A percentile compares a stretch with the other conserved stretches of the same genome.
Evolutionary conservation across 345 rosid genomes (phyloP).

Genomic region (Salix brachista): DNA sequence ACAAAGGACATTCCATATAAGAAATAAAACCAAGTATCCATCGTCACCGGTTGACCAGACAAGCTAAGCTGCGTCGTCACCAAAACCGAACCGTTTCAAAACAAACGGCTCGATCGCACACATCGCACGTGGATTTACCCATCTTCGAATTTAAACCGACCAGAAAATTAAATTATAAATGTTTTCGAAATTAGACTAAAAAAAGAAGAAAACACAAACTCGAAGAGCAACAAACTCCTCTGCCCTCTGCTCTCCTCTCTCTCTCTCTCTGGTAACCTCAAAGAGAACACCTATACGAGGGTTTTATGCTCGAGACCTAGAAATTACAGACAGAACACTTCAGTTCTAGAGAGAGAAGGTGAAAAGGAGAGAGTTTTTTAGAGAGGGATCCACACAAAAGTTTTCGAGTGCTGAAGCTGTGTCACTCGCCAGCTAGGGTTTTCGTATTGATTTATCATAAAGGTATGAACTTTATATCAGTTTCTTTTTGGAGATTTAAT

Average conservation of each 20-base stretch:
- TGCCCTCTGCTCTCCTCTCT: slow-evolving; percentile 10
- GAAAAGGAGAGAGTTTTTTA: neutral
- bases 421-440: slow-evolving; percentile 33
- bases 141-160: slow-evolving; percentile 23
- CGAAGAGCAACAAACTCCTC: slow-evolving; percentile 24
- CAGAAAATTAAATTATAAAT: slow-evolving; percentile 19
- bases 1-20: neutral
- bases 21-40: neutral
- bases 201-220: neutral
- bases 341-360: slow-evolving; percentile 16
- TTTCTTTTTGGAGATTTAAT: neutral
- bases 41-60: slow-evolving; percentile 19
- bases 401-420: slow-evolving; percentile 12
- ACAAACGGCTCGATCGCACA: slow-evolving; percentile 18
- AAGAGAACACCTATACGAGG: slow-evolving; percentile 21
- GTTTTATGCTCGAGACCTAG: slow-evolving; percentile 18
- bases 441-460: slow-evolving; percentile 13
- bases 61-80: neutral
- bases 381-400: slow-evolving; percentile 5
- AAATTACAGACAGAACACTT: neutral
- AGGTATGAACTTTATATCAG: slow-evolving; percentile 26
- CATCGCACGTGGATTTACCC: slow-evolving; percentile 29
- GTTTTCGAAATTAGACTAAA: neutral
- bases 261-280: slow-evolving; percentile 21
- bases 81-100: neutral